Evolutionary conservation across 345 rosid species (phyloP).

Genomic region (Angophora floribunda): DNA sequence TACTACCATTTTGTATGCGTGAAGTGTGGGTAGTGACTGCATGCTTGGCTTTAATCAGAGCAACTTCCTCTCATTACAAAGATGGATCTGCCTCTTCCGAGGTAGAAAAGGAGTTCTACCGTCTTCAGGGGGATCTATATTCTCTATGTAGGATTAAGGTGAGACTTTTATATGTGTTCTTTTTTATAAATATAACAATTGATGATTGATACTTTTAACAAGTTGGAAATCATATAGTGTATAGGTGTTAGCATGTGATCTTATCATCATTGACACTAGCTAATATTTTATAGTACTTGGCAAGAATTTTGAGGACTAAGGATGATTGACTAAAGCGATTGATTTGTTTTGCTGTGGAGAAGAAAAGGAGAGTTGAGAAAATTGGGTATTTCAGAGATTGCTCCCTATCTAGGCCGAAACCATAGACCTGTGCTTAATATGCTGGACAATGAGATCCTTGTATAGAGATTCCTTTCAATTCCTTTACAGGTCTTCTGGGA

Average conservation of each 20-base stretch:
- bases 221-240: background rate
- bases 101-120: conserved; percentile 86
- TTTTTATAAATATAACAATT: background rate
- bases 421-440: background rate
- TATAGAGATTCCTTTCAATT: background rate
- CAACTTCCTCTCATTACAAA: conserved; percentile 60
- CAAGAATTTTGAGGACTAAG: background rate
- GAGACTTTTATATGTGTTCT: background rate
- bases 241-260: background rate
- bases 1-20: conserved; percentile 69
- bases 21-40: conserved; percentile 97
- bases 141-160: conserved; percentile 92
- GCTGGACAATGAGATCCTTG: background rate
- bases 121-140: conserved; percentile 92
- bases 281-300: background rate
- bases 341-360: background rate
- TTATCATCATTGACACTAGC: background rate
- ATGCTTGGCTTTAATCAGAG: conserved; percentile 63
- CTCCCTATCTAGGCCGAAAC: background rate
- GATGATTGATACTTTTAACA: background rate
- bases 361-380: background rate
- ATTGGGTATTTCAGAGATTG: background rate
- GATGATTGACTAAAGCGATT: background rate
- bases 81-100: conserved; percentile 61
- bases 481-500: background rate